Evolutionary conservation across 495 filamentous ascomycete species (phyloP), one percentile per base, ranked within the genome.

Genomic region (Aspergillus sclerotiicarbonarius): DNA sequence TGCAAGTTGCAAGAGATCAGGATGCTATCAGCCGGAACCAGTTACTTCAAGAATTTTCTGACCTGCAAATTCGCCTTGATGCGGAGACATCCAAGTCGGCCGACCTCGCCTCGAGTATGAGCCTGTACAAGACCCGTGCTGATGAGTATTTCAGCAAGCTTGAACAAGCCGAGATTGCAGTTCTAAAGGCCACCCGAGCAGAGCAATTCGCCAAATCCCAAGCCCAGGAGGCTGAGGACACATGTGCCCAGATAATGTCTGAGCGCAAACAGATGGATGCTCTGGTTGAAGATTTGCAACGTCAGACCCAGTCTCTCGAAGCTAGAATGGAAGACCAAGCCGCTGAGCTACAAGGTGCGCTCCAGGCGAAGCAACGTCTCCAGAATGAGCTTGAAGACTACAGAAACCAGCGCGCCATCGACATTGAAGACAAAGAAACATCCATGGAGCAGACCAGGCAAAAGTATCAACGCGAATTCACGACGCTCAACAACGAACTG

Each of bases 371-470:
- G 78, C 96, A 96, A 70, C 85, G 94, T 45, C 83, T 98, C 6
- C 94, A 98, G 72, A 92, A 98, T 67, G 94, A 98, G 70, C 88
- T 98, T 5, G 94, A 98, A 73, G 94, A 98, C 68, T 98, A 98
- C 74, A 85, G 95, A 54, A 94, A 86, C 68, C 91, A 96, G 69
- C 85, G 93, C 37, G 92, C 92, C 31, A 96, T 95, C 62, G 94
- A 98, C 66, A 87, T 98, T 25, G 94, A 98, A 73, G 94, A 98
- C 71, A 96, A 94, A 67, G 94, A 98, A 70, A 86, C 88, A 8
- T 93, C 89, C 41, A 90, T 96, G 85, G 95, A 98, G 73, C 94
- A 98, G 71, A 97, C 94, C 18, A 82, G 94, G 59, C 92, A 92
- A 76, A 98, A 98, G 74, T 98, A 98, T 69, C 94, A 98, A 69